Evolutionary conservation across 1,284 basidiomycete genomes (phyloP).

Genomic region (Sanghuangporus baumii): DNA sequence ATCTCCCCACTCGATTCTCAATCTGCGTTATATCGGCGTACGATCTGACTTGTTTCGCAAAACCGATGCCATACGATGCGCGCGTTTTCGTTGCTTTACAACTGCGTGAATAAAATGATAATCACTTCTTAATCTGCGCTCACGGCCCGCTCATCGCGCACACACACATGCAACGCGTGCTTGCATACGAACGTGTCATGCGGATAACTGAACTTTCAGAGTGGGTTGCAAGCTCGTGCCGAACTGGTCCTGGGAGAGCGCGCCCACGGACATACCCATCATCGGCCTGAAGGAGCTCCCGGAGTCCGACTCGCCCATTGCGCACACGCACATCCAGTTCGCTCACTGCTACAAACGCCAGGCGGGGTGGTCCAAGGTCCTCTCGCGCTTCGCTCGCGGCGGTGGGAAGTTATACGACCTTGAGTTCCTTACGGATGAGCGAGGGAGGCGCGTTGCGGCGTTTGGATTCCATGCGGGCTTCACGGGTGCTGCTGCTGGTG

Average conservation of each 20-base stretch:
- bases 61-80: neutral
- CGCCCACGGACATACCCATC: conserved; percentile 76
- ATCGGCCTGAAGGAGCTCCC: conserved; percentile 97
- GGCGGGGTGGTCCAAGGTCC: conserved; percentile 87
- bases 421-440: conserved; percentile 89
- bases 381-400: conserved; percentile 85
- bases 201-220: conserved; percentile 24
- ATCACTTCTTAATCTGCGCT: neutral
- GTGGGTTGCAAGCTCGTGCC: conserved; percentile 87
- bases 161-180: neutral
- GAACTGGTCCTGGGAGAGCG: conserved; percentile 87
- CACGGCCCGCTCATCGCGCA: conserved; percentile 28
- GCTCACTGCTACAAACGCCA: conserved; percentile 99
- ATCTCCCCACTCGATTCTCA: neutral
- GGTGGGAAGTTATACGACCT: conserved; percentile 92
- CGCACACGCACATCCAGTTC: conserved; percentile 97
- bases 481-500: conserved; percentile 92
- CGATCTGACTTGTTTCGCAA: neutral
- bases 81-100: neutral
- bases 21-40: neutral
- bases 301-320: conserved; percentile 72
- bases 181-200: no score
- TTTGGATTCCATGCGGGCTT: conserved; percentile 99
- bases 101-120: neutral
- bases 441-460: conserved; percentile 91